Evolutionary conservation across 306 rosid genomes (phyloP).

Genomic region (Psophocarpus tetragonolobus): DNA sequence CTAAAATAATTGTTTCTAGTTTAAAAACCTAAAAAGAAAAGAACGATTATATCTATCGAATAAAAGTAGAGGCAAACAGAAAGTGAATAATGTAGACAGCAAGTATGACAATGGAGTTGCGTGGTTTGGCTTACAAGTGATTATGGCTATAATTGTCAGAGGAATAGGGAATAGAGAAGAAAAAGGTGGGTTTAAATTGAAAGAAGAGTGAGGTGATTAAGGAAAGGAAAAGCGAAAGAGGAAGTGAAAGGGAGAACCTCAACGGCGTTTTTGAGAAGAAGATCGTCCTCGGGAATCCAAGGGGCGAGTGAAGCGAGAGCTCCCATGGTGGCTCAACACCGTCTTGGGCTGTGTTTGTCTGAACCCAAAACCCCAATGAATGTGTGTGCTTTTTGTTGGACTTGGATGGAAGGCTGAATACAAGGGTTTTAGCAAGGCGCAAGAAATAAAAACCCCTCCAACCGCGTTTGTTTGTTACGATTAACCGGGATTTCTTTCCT

Average conservation of each 20-base stretch:
- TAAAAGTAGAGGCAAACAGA: neutral
- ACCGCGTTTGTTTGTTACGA: neutral
- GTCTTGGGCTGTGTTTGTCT: neutral
- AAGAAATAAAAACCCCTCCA: neutral
- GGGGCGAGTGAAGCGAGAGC: conserved; percentile 60
- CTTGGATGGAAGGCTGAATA: neutral
- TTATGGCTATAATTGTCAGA: neutral
- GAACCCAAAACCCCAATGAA: conserved; percentile 8
- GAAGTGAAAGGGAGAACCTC: conserved; percentile 53
- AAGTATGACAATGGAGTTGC: neutral
- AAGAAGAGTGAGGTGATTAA: neutral
- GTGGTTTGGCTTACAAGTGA: neutral
- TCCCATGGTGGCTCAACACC: conserved; percentile 51
- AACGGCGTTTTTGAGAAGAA: conserved; percentile 79
- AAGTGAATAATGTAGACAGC: neutral
- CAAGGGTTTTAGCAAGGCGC: conserved; percentile 26
- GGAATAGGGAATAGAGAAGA: no score
- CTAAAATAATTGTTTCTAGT: neutral
- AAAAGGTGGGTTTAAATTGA: neutral
- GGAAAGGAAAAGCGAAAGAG: neutral
- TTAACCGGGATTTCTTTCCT: neutral
- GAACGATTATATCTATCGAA: neutral
- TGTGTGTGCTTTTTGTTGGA: neutral
- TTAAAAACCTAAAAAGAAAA: neutral
- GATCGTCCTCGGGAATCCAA: conserved; percentile 85